A percentile compares a stretch with the other conserved stretches of the same genome.
These are phyloP conservation scores for Omphalotus olearius DNA, from an alignment of 1,284 basidiomycete species.

Conservation along the genomic window DNA sequence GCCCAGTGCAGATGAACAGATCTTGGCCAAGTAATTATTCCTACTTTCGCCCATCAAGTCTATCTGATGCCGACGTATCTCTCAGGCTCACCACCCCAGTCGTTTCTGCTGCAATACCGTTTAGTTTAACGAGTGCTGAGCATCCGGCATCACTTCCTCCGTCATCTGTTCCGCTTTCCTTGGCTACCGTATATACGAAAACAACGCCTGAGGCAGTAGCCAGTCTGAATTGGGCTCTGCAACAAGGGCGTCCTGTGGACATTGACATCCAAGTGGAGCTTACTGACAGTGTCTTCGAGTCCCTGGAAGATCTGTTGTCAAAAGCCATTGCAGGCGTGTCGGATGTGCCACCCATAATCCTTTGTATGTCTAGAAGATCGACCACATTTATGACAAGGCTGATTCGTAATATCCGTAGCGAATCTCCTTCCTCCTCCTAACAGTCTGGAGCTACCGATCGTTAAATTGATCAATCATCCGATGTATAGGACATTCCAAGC, in stretches of 20 bases:
- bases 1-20: slow-evolving; percentile 35
- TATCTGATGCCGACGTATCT: slow-evolving; percentile 5
- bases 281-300: slow-evolving; percentile 61
- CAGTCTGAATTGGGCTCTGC: slow-evolving; percentile 61
- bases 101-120: slow-evolving; percentile 52
- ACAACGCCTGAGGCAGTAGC: slow-evolving; percentile 42
- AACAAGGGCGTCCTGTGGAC: slow-evolving; percentile 58
- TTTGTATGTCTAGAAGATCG: slow-evolving; percentile 48
- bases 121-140: slow-evolving; percentile 45
- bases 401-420: slow-evolving; percentile 39
- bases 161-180: slow-evolving; percentile 42
- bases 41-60: neutral
- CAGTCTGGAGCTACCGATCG: slow-evolving; percentile 64
- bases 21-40: slow-evolving; percentile 33
- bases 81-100: slow-evolving; percentile 38
- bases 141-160: slow-evolving; percentile 33
- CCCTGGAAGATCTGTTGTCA: slow-evolving; percentile 69
- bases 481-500: slow-evolving; percentile 72
- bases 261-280: slow-evolving; percentile 59
- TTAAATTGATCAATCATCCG: slow-evolving; percentile 73
- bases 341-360: slow-evolving; percentile 57
- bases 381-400: neutral
- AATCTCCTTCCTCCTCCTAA: slow-evolving; percentile 85
- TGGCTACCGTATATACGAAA: slow-evolving; percentile 52
- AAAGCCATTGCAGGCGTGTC: slow-evolving; percentile 47